These are phyloP conservation scores for Tetrapisispora pingtungensis DNA, from an alignment of 805 yeast genomes.

Conservation along the genomic window DNA sequence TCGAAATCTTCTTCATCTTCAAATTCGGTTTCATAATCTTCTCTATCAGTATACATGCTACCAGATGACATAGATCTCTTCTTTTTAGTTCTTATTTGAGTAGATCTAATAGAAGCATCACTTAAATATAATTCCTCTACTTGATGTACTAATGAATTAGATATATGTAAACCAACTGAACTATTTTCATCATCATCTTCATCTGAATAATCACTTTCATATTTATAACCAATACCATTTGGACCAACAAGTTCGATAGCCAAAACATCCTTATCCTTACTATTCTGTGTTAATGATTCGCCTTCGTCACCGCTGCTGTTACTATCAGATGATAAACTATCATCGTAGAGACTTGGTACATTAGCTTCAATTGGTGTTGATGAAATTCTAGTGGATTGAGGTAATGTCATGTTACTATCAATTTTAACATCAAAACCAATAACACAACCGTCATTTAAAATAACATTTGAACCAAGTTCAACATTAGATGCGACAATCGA, in stretches of 20 bases:
- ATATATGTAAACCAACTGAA: slow-evolving; percentile 15
- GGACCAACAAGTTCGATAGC: slow-evolving; percentile 29
- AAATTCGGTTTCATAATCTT: slow-evolving; percentile 31
- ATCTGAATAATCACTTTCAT: slow-evolving; percentile 30
- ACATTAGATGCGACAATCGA: slow-evolving; percentile 66
- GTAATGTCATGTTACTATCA: slow-evolving; percentile 42
- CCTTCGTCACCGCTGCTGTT: slow-evolving; percentile 15
- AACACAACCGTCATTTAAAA: slow-evolving; percentile 59
- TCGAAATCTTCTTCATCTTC: slow-evolving; percentile 62
- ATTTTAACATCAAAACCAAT: slow-evolving; percentile 67
- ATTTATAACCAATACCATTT: slow-evolving; percentile 30
- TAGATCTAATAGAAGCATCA: slow-evolving; percentile 49
- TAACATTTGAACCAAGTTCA: slow-evolving; percentile 41
- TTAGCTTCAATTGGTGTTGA: slow-evolving; percentile 35
- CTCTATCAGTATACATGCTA: slow-evolving; percentile 37
- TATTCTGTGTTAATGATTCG: neutral
- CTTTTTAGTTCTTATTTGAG: slow-evolving; percentile 37
- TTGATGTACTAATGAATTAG: slow-evolving; percentile 35
- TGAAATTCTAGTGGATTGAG: slow-evolving; percentile 43
- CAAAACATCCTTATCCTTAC: slow-evolving; percentile 7
- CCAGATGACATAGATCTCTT: slow-evolving; percentile 35
- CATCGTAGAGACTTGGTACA: slow-evolving; percentile 23
- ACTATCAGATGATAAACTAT: slow-evolving; percentile 24
- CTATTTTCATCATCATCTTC: slow-evolving; percentile 21
- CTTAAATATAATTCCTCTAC: slow-evolving; percentile 41